Evolutionary conservation across 805 yeast species (phyloP).

Genomic region (Cyberlindnera xishuangbannaensis): DNA sequence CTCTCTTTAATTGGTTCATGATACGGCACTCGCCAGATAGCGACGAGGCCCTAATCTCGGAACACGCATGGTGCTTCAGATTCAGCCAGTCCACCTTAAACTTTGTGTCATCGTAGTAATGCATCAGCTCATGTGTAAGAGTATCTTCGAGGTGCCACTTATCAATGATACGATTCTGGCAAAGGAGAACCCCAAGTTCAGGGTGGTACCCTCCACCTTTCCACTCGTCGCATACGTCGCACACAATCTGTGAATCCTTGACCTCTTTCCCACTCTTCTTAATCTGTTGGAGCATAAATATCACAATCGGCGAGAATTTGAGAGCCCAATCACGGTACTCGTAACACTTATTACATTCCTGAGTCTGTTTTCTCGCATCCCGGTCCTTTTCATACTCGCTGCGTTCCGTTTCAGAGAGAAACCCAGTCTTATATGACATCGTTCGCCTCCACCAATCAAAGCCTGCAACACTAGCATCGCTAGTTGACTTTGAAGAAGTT

Average conservation of each 20-base stretch:
- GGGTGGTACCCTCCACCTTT: conserved; percentile 94
- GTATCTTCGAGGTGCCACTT: conserved; percentile 87
- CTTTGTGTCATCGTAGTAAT: conserved; percentile 85
- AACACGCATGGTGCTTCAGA: conserved; percentile 91
- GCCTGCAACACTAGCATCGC: too few relatives aligned
- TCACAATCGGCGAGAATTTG: conserved; percentile 74
- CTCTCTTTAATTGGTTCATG: conserved; percentile 61
- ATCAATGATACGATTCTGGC: conserved; percentile 67
- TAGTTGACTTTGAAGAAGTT: background rate
- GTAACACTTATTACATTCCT: conserved; percentile 64
- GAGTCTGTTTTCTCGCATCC: conserved; percentile 35
- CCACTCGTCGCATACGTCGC: conserved; percentile 79
- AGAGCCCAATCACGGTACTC: conserved; percentile 78
- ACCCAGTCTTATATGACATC: conserved; percentile 62
- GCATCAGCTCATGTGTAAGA: conserved; percentile 86
- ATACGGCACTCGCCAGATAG: conserved; percentile 94
- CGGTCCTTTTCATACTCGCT: conserved; percentile 52
- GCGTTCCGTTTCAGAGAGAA: conserved; percentile 51
- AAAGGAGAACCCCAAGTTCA: conserved; percentile 74
- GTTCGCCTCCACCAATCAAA: conserved; percentile 83
- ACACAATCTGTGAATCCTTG: conserved; percentile 49
- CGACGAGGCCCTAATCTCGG: conserved; percentile 91
- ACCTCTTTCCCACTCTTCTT: conserved; percentile 50
- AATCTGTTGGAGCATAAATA: conserved; percentile 82
- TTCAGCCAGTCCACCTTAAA: conserved; percentile 84